Base-by-base conservation (phyloP, 345 rosid species). In the Boechera retrofracta region DNA sequence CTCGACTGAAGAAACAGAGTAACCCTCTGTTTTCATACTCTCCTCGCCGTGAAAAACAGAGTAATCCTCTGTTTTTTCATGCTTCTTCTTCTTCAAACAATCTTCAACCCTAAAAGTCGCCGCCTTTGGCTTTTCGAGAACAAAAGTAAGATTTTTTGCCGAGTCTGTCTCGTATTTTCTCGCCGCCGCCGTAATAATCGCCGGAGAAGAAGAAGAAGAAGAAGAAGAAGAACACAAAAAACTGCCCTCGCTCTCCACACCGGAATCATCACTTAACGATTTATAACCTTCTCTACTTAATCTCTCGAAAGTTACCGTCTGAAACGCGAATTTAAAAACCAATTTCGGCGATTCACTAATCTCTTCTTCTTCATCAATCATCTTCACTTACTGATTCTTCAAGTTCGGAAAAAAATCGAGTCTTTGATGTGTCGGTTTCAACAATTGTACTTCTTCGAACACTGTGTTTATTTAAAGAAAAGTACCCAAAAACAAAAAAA, bases 281-380 rank as follows among this genome's bases (percentile, higher is more conserved):
- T 21, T 26, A 9, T 62, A 74, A 16, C 76, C 75, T 67, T 73
- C 84, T 84, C 71, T 74, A 24, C 58, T 69, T 58, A 85, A 77
- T 52, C 81, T 87, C 74, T 83, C 84, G 16, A 74, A 82, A 16
- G 86, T 84, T 71, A 82, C 89, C 7, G 85, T 84, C 72, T 83
- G 97, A 73, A 83, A 94, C 77, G 90, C 77, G 85, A 94, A 94
- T 66, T 93, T 87, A 79, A 90, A 85, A 69, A 82, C 56, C 52
- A 84, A 75, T 24, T 86, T 81, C 11, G 93, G 81, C 3, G 83
- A 59, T n/a, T 85, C 87, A 9, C 59, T 76, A 38, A 72, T 83
- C 26, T 77, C 69, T 24, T 49, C 42, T 77, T 83, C 33, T 41
- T 31, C 73, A 4, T 67, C 64, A 10, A 52, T n/a, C 81, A 66